Evolutionary conservation across 2,329 filamentous ascomycete species (phyloP).

Genomic region (Hypoxylon sp.): DNA sequence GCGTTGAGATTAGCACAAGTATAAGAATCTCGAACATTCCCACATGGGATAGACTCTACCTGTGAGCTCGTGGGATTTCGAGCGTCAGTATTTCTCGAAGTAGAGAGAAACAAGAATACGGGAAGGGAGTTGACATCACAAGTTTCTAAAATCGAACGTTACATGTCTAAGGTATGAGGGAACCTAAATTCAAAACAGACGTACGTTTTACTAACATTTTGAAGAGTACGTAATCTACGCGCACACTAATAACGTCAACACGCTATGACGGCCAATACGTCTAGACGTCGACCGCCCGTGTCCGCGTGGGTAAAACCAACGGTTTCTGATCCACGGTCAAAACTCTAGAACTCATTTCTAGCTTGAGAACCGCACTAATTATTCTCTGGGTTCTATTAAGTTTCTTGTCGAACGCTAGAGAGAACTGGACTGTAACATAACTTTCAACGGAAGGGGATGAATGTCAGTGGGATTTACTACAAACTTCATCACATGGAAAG

Average conservation of each 20-base stretch:
- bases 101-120: not conserved
- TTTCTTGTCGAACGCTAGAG: not conserved
- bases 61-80: not conserved
- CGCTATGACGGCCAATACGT: not conserved
- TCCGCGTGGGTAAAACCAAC: constrained; percentile 5
- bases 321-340: constrained; percentile 9
- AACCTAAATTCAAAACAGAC: constrained; percentile 5
- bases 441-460: not conserved
- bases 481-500: constrained; percentile 8
- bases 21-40: not conserved
- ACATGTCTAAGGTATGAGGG: not conserved
- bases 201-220: constrained; percentile 4
- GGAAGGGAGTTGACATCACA: not conserved
- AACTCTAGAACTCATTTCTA: not conserved
- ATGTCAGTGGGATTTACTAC: not conserved
- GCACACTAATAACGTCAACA: not conserved
- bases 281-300: constrained; percentile 12
- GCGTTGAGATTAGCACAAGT: not conserved
- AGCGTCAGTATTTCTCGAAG: not conserved
- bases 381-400: not conserved
- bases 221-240: not conserved
- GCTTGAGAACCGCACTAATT: not conserved
- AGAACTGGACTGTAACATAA: not conserved
- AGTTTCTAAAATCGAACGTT: not conserved
- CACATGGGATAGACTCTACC: not conserved